These are phyloP conservation scores for Alternaria panax DNA, from an alignment of 2,329 filamentous ascomycete species.

Conservation along the genomic window DNA sequence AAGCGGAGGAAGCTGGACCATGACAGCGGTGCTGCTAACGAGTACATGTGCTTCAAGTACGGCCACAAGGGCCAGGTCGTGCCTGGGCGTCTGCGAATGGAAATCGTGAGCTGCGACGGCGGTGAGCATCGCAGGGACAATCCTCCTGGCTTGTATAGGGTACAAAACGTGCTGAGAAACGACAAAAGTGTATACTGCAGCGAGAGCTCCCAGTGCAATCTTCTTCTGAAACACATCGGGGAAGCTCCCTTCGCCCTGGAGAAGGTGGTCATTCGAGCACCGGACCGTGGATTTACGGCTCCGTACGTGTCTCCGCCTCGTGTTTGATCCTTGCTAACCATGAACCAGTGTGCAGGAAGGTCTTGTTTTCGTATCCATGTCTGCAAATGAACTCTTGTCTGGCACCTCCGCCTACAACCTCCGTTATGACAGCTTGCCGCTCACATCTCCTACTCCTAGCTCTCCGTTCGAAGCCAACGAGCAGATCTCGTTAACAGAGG, in stretches of 20 bases:
- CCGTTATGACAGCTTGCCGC: constrained; percentile 56
- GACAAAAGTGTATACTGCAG: constrained; percentile 90
- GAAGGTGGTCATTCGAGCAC: constrained; percentile 87
- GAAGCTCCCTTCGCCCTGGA: constrained; percentile 82
- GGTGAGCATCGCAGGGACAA: constrained; percentile 70
- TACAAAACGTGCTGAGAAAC: constrained; percentile 81
- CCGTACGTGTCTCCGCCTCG: constrained; percentile 68
- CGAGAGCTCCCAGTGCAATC: constrained; percentile 84
- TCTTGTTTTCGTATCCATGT: constrained; percentile 91
- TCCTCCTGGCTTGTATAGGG: constrained; percentile 53
- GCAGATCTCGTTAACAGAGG: constrained; percentile 44
- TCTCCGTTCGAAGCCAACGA: constrained; percentile 35
- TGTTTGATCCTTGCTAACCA: constrained; percentile 41
- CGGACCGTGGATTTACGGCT: constrained; percentile 79
- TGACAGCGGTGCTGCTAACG: constrained; percentile 30
- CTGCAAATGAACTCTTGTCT: constrained; percentile 74
- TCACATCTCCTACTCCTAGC: constrained; percentile 37
- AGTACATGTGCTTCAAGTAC: constrained; percentile 69
- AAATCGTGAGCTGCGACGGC: constrained; percentile 88
- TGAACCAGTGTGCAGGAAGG: constrained; percentile 79
- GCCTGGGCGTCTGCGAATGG: constrained; percentile 80
- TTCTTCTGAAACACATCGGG: constrained; percentile 82
- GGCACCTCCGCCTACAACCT: constrained; percentile 79
- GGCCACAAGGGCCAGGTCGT: constrained; percentile 88
- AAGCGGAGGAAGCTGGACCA: constrained; percentile 53